Evolutionary conservation across 495 filamentous ascomycete species (phyloP).

Genomic region (Podospora pseudopauciseta): DNA sequence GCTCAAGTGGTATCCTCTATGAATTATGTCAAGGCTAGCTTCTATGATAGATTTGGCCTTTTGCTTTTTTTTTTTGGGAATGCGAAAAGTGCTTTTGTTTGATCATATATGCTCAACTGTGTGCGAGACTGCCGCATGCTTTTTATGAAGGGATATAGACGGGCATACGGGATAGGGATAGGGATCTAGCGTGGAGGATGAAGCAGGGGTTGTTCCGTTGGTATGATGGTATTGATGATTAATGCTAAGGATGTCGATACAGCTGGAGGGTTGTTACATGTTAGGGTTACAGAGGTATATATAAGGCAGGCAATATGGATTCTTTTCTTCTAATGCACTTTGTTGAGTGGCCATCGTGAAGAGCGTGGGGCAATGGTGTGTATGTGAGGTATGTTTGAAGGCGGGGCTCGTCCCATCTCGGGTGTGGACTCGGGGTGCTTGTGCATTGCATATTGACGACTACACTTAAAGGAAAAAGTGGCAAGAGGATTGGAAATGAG

Average conservation of each 20-base stretch:
- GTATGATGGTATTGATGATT: neutral
- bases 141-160: neutral
- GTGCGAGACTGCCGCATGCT: neutral
- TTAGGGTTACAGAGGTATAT: neutral
- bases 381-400: neutral
- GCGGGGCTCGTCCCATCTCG: neutral
- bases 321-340: neutral
- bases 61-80: conserved; percentile 5
- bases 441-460: neutral
- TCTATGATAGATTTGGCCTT: conserved; percentile 1
- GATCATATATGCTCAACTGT: neutral
- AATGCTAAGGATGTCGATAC: neutral
- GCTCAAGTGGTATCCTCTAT: neutral
- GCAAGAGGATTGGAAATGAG: neutral
- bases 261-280: neutral
- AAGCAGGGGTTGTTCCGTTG: neutral
- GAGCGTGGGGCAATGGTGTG: neutral
- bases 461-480: neutral
- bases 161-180: no score
- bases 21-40: neutral
- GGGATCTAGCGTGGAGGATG: neutral
- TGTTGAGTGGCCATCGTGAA: neutral
- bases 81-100: conserved; percentile 1
- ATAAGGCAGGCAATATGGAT: neutral
- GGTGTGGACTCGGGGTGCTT: neutral